Evolutionary conservation across 108 stramenopile species (phyloP).

Genomic region (Cyclotella choctawhatcheeana): DNA sequence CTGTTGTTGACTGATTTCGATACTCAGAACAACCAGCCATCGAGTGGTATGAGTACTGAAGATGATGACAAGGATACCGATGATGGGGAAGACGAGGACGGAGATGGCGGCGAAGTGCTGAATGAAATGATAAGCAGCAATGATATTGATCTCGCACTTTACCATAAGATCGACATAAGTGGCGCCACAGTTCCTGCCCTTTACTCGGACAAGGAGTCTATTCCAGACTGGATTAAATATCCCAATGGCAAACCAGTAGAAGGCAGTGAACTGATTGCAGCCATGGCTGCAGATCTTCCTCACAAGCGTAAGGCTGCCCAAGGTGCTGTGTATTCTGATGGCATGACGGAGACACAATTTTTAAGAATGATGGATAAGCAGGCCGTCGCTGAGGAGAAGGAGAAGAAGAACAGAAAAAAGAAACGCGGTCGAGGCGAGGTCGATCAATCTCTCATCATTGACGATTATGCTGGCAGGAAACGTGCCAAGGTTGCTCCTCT

Average conservation of each 20-base stretch:
- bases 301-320: slow-evolving; percentile 75
- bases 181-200: slow-evolving; percentile 43
- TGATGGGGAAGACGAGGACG: slow-evolving; percentile 65
- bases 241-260: slow-evolving; percentile 52
- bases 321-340: slow-evolving; percentile 86
- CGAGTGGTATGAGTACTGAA: slow-evolving; percentile 51
- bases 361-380: slow-evolving; percentile 88
- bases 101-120: slow-evolving; percentile 50
- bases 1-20: slow-evolving; percentile 85
- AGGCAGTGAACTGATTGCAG: slow-evolving; percentile 24
- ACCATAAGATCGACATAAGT: slow-evolving; percentile 77
- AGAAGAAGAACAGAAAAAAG: slow-evolving; percentile 50
- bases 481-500: slow-evolving; percentile 29
- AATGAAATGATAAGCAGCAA: slow-evolving; percentile 93
- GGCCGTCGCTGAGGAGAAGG: slow-evolving; percentile 60
- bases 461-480: slow-evolving; percentile 26
- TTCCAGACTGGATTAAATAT: slow-evolving; percentile 86
- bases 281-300: slow-evolving; percentile 34
- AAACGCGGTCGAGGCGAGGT: slow-evolving; percentile 50
- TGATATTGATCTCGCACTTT: slow-evolving; percentile 87
- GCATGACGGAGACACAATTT: slow-evolving; percentile 94
- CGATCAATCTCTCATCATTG: slow-evolving; percentile 47
- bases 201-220: slow-evolving; percentile 61
- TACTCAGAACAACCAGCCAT: slow-evolving; percentile 51
- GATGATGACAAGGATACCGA: slow-evolving; percentile 63